A percentile compares a stretch with the other conserved stretches of the same genome.
Evolutionary conservation across 805 yeast genomes (phyloP).

Genomic region (Starmerella sp.): DNA sequence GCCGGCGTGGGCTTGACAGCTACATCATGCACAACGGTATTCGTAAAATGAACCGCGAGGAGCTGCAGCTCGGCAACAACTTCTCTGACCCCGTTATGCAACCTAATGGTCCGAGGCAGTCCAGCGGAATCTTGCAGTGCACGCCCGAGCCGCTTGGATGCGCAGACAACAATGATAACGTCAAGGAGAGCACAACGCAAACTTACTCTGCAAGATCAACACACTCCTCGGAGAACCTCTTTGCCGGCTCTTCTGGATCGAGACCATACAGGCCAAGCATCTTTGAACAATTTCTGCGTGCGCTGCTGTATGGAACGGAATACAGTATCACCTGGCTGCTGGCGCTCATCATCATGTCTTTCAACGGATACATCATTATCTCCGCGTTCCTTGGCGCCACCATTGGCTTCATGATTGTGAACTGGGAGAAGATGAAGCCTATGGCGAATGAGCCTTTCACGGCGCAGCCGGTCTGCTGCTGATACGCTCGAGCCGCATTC

Average conservation of each 20-base stretch:
- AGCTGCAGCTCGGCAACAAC: not conserved
- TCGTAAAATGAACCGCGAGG: conserved; percentile 1
- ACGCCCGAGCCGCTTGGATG: not conserved
- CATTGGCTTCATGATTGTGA: conserved; percentile 45
- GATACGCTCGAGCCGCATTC: not conserved
- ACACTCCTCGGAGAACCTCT: not conserved
- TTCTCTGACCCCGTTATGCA: not conserved
- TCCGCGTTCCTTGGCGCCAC: conserved; percentile 53
- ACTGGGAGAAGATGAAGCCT: conserved; percentile 30
- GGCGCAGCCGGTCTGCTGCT: conserved; percentile 8
- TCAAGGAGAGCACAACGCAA: not conserved
- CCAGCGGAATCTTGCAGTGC: not conserved
- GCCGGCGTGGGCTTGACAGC: conserved; percentile 37
- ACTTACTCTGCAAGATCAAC: not conserved
- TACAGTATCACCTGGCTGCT: conserved; percentile 55
- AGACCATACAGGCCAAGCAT: conserved; percentile 31
- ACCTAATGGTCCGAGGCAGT: too few relatives aligned
- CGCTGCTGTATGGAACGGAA: conserved; percentile 42
- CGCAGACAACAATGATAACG: not conserved
- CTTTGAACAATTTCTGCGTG: conserved; percentile 42
- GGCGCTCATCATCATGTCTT: conserved; percentile 66
- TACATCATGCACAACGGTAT: conserved; percentile 16
- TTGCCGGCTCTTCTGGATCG: not conserved
- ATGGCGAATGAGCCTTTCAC: not conserved
- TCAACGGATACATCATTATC: conserved; percentile 56